These are phyloP conservation scores for Marasmius fiardii DNA, from an alignment of 1,284 basidiomycete species.

Conservation along the genomic window DNA sequence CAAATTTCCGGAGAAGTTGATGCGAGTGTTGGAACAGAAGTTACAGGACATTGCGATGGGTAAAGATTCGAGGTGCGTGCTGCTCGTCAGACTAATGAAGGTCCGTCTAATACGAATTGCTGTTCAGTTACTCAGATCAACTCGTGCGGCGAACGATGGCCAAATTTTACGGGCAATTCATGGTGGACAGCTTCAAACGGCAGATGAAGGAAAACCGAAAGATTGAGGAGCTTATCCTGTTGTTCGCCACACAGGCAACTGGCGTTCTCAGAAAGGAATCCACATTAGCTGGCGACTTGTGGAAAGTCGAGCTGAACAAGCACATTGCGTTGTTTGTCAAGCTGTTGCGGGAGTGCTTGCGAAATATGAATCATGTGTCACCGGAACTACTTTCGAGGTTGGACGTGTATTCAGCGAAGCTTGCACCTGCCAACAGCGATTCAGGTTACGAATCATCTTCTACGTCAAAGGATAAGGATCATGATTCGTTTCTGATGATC, in stretches of 20 bases:
- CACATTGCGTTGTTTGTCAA: slow-evolving; percentile 88
- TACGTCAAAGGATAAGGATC: slow-evolving; percentile 50
- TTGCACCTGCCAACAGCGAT: slow-evolving; percentile 61
- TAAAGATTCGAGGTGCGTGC: slow-evolving; percentile 76
- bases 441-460: slow-evolving; percentile 70
- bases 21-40: slow-evolving; percentile 85
- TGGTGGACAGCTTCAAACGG: slow-evolving; percentile 77
- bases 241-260: slow-evolving; percentile 91
- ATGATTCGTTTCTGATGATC: slow-evolving; percentile 42
- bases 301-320: slow-evolving; percentile 90
- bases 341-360: slow-evolving; percentile 80
- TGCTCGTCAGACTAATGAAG: slow-evolving; percentile 2
- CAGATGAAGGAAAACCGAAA: slow-evolving; percentile 96
- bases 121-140: slow-evolving; percentile 78
- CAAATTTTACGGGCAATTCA: slow-evolving; percentile 87
- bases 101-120: background rate
- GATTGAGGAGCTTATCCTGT: slow-evolving; percentile 95
- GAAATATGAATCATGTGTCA: slow-evolving; percentile 70
- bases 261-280: slow-evolving; percentile 82
- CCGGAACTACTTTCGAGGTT: slow-evolving; percentile 79
- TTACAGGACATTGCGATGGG: slow-evolving; percentile 91
- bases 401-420: slow-evolving; percentile 81
- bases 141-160: slow-evolving; percentile 85
- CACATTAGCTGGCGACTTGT: slow-evolving; percentile 73
- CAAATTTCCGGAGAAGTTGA: slow-evolving; percentile 89